A percentile compares a stretch with the other conserved stretches of the same genome.
These are phyloP conservation scores for Rhazya stricta DNA, from an alignment of 257 asterid species.

Conservation along the genomic window DNA sequence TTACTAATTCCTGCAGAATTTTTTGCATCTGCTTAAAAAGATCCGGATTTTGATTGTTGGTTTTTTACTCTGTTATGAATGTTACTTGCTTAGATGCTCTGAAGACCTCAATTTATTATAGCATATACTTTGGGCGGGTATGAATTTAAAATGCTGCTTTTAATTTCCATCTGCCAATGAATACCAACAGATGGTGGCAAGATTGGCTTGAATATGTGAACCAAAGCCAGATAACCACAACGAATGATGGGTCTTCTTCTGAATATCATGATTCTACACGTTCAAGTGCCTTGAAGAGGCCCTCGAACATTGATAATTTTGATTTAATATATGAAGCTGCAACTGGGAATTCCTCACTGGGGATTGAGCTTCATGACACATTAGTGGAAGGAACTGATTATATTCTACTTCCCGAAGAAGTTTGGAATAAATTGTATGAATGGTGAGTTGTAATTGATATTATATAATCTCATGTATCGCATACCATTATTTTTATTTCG, in stretches of 20 bases:
- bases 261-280: slow-evolving; percentile 51
- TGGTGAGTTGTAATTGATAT: slow-evolving; percentile 48
- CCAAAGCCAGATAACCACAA: slow-evolving; percentile 46
- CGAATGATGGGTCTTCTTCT: slow-evolving; percentile 58
- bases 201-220: slow-evolving; percentile 92
- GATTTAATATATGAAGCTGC: slow-evolving; percentile 64
- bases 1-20: not conserved
- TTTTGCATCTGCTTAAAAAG: not conserved
- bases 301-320: slow-evolving; percentile 74
- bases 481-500: not conserved
- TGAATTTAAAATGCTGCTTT: not conserved
- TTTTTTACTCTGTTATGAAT: not conserved
- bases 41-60: not conserved
- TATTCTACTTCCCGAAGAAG: slow-evolving; percentile 84
- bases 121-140: not conserved
- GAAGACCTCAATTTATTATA: not conserved
- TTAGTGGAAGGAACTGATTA: slow-evolving; percentile 97
- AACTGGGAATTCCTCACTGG: slow-evolving; percentile 52
- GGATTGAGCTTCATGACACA: slow-evolving; percentile 81
- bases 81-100: not conserved
- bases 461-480: not conserved
- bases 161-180: slow-evolving; percentile 10
- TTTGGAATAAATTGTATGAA: slow-evolving; percentile 70
- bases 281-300: slow-evolving; percentile 55
- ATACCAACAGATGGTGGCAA: slow-evolving; percentile 90